Percentiles rank a stretch among this genome's conserved stretches.
Evolutionary conservation across 2,329 filamentous ascomycete genomes (phyloP).

Genomic region (Gaeumannomyces sp.): DNA sequence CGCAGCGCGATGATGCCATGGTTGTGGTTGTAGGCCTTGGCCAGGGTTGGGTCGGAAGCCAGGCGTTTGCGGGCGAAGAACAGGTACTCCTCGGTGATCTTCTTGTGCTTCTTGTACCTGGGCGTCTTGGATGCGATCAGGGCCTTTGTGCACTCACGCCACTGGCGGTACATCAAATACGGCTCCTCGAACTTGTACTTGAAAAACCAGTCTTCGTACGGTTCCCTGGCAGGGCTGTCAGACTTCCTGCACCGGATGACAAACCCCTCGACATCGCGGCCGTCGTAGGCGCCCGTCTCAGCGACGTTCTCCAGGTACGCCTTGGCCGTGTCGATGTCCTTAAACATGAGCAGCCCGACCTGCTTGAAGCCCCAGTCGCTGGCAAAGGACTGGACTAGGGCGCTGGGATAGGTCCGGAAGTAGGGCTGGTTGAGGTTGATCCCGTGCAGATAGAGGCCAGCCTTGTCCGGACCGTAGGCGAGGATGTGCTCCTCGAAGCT

Average conservation of each 20-base stretch:
- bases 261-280: constrained; percentile 92
- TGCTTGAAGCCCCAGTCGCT: constrained; percentile 91
- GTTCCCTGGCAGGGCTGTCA: constrained; percentile 38
- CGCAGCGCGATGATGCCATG: constrained; percentile 92
- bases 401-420: constrained; percentile 80
- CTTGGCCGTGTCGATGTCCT: constrained; percentile 69
- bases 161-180: constrained; percentile 97
- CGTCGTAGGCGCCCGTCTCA: constrained; percentile 82
- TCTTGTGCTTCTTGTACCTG: constrained; percentile 76
- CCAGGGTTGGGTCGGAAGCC: constrained; percentile 59
- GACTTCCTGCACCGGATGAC: constrained; percentile 82
- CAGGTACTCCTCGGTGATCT: constrained; percentile 89
- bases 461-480: constrained; percentile 73
- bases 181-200: constrained; percentile 99
- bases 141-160: constrained; percentile 93
- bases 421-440: constrained; percentile 93
- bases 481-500: constrained; percentile 95
- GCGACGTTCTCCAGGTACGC: constrained; percentile 77
- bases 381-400: constrained; percentile 82
- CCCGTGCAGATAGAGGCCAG: constrained; percentile 91
- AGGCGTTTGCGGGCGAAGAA: constrained; percentile 72
- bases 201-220: constrained; percentile 96
- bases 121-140: constrained; percentile 71
- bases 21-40: constrained; percentile 70
- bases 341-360: constrained; percentile 70